Percentiles rank a stretch among this genome's conserved stretches.
phyloP scores from a whole-genome alignment of 176 grass and related monocot genomes.

The Luzula sylvatica region DNA sequence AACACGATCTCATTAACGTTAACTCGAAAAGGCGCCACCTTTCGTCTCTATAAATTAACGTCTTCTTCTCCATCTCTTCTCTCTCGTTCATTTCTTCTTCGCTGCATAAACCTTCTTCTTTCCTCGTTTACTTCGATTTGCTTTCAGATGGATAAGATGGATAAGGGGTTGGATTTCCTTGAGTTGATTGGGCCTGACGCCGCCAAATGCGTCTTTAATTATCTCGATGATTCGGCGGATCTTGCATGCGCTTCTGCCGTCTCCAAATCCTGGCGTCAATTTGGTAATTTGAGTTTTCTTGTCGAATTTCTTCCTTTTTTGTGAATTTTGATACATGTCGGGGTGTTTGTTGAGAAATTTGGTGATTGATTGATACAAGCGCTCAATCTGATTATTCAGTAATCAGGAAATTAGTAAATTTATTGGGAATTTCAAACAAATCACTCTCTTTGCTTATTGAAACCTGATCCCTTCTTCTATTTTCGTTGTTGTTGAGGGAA shows the following conservation, averaged over 20 bases:
- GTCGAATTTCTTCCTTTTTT: not conserved
- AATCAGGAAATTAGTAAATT: not conserved
- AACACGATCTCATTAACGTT: too few species aligned
- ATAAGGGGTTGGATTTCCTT: slow-evolving; percentile 29
- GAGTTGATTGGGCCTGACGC: slow-evolving; percentile 44
- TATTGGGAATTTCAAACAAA: not conserved
- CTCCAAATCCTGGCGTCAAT: slow-evolving; percentile 50
- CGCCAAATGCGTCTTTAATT: slow-evolving; percentile 28
- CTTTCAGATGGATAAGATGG: slow-evolving; percentile 4
- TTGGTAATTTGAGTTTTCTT: slow-evolving; percentile 27
- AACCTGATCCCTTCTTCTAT: too few species aligned
- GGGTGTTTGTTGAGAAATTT: not conserved
- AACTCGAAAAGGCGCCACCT: too few species aligned
- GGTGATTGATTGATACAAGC: not conserved
- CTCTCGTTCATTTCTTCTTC: not conserved
- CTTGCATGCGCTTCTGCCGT: slow-evolving; percentile 37
- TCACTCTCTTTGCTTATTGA: not conserved
- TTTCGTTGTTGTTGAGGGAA: too few species aligned
- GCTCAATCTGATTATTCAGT: too few species aligned
- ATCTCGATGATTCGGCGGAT: slow-evolving; percentile 40
- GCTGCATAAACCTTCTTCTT: too few species aligned
- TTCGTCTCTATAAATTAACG: not conserved
- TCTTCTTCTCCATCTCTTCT: not conserved
- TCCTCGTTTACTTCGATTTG: not conserved
- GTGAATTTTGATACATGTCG: not conserved